Evolutionary conservation across 1,139 yeast genomes (phyloP).

Genomic region (Saccharomyces pastorianus): DNA sequence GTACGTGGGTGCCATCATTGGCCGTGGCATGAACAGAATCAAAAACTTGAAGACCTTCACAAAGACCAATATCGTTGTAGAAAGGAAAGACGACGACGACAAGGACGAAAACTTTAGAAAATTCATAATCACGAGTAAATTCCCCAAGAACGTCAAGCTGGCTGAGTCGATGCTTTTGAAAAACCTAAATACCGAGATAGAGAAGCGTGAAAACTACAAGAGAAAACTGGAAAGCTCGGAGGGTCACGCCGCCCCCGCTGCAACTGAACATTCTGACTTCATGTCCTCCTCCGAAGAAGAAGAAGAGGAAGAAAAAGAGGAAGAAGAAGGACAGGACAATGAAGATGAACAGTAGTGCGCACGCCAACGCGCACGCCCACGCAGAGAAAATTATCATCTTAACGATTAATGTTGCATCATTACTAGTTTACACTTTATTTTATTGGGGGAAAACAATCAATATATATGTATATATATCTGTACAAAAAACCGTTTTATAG

Average conservation of each 20-base stretch:
- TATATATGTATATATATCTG: not conserved
- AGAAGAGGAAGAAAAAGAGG: not conserved
- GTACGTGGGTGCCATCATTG: slow-evolving; percentile 86
- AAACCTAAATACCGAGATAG: slow-evolving; percentile 69
- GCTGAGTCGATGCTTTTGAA: slow-evolving; percentile 30
- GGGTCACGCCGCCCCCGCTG: not conserved
- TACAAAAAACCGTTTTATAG: not conserved
- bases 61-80: slow-evolving; percentile 75
- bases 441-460: not conserved
- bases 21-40: slow-evolving; percentile 78
- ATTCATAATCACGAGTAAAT: slow-evolving; percentile 64
- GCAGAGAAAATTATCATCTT: not conserved
- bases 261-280: not conserved
- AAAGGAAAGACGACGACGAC: slow-evolving; percentile 49
- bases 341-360: not conserved
- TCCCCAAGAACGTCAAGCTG: slow-evolving; percentile 27
- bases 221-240: not conserved
- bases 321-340: not conserved
- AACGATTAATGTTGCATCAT: not conserved
- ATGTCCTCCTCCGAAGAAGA: not conserved
- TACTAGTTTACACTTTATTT: not conserved
- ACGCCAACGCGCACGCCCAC: not conserved
- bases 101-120: slow-evolving; percentile 60
- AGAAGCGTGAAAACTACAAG: slow-evolving; percentile 41
- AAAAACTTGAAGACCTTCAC: slow-evolving; percentile 77